These are phyloP conservation scores for Chaetomidium leptoderma DNA, from an alignment of 495 filamentous ascomycete genomes.

Conservation along the genomic window DNA sequence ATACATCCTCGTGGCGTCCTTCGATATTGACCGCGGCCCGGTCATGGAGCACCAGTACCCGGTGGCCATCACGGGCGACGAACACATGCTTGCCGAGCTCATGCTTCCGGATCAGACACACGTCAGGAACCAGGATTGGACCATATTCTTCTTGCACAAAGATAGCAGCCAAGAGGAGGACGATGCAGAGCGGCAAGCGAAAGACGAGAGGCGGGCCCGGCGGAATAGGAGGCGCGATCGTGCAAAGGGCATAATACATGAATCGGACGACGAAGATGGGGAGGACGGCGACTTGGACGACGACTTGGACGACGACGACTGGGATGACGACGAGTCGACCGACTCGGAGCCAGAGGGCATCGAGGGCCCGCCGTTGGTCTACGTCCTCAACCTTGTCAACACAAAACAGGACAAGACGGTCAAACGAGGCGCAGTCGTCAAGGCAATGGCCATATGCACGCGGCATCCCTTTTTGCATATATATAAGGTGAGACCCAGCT, in stretches of 20 bases:
- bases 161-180: constrained; percentile 78
- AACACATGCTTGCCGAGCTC: constrained; percentile 93
- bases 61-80: constrained; percentile 90
- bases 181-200: constrained; percentile 52
- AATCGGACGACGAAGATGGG: constrained; percentile 45
- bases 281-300: constrained; percentile 42
- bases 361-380: constrained; percentile 88
- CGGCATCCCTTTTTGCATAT: constrained; percentile 98
- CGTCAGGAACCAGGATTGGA: constrained; percentile 95
- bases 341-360: constrained; percentile 60
- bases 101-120: constrained; percentile 99
- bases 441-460: constrained; percentile 99
- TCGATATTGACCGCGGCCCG: constrained; percentile 92
- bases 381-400: constrained; percentile 96
- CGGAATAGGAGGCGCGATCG: constrained; percentile 43
- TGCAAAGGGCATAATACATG: constrained; percentile 53
- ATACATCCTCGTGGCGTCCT: constrained; percentile 97
- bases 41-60: constrained; percentile 99
- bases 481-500: constrained; percentile 69
- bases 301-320: constrained; percentile 49
- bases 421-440: constrained; percentile 90
- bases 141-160: constrained; percentile 97
- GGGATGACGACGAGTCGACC: constrained; percentile 51
- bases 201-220: constrained; percentile 48
- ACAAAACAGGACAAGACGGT: constrained; percentile 92